phyloP scores from a whole-genome alignment of 1,139 yeast species.

The Blastobotrys elegans region DNA sequence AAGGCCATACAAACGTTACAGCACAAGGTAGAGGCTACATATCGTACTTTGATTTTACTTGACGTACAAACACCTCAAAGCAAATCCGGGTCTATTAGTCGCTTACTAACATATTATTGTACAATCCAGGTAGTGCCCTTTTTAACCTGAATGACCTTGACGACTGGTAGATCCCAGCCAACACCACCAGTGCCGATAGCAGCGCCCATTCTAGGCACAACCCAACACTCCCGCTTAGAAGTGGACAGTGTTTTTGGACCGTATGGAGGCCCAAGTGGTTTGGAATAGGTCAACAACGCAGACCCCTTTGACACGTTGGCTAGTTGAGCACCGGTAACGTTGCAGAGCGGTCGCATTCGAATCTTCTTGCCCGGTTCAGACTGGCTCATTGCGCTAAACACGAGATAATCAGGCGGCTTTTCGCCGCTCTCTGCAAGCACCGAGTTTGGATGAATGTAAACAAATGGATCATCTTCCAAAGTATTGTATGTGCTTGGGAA shows the following conservation, averaged over 20 bases:
- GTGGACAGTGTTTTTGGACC: constrained; percentile 67
- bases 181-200: constrained; percentile 75
- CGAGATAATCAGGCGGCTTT: constrained; percentile 69
- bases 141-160: constrained; percentile 69
- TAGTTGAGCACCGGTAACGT: constrained; percentile 67
- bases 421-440: constrained; percentile 53
- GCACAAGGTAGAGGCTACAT: too few relatives aligned
- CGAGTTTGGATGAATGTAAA: constrained; percentile 76
- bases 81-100: too few relatives aligned
- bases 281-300: constrained; percentile 73
- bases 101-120: too few relatives aligned
- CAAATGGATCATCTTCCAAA: constrained; percentile 41
- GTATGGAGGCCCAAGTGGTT: constrained; percentile 87
- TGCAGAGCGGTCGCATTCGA: constrained; percentile 74
- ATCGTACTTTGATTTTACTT: too few relatives aligned
- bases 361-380: constrained; percentile 18
- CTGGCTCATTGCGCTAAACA: constrained; percentile 57
- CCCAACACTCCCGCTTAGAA: constrained; percentile 72
- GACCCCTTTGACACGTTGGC: constrained; percentile 73
- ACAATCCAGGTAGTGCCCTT: constrained; percentile 34
- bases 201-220: constrained; percentile 87
- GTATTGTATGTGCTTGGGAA: constrained; percentile 41
- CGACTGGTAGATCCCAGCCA: constrained; percentile 91
- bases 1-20: too few relatives aligned
- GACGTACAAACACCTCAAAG: too few relatives aligned